These are phyloP conservation scores for Alternaria solani DNA, from an alignment of 2,329 filamentous ascomycete species.

Conservation along the genomic window DNA sequence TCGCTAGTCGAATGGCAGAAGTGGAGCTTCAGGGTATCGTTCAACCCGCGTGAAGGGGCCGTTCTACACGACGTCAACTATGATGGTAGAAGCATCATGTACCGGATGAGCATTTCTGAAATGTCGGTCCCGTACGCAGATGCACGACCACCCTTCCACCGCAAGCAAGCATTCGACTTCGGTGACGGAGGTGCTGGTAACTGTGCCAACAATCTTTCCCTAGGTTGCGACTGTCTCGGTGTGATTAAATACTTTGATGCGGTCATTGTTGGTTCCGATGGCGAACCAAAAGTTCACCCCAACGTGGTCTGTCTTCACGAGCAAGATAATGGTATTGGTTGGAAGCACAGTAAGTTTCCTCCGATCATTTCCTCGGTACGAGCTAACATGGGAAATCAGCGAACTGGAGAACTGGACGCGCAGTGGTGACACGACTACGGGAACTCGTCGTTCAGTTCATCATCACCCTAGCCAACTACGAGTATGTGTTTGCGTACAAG, in stretches of 20 bases:
- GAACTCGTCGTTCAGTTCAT: slow-evolving; percentile 73
- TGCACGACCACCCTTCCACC: slow-evolving; percentile 68
- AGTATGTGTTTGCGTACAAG: slow-evolving; percentile 72
- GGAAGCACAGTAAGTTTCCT: slow-evolving; percentile 17
- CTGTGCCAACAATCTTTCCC: slow-evolving; percentile 71
- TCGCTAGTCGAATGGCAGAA: slow-evolving; percentile 58
- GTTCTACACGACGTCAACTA: slow-evolving; percentile 77
- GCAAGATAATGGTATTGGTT: slow-evolving; percentile 70
- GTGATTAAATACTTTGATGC: slow-evolving; percentile 72
- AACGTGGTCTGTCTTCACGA: slow-evolving; percentile 76
- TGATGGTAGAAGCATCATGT: slow-evolving; percentile 70
- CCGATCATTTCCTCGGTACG: background rate
- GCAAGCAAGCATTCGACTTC: slow-evolving; percentile 77
- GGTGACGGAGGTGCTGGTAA: slow-evolving; percentile 73
- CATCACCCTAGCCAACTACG: slow-evolving; percentile 74
- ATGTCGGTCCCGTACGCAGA: slow-evolving; percentile 75
- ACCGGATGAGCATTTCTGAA: slow-evolving; percentile 72
- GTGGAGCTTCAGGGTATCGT: slow-evolving; percentile 53
- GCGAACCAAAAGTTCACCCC: slow-evolving; percentile 61
- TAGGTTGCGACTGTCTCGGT: slow-evolving; percentile 75
- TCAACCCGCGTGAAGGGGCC: slow-evolving; percentile 63
- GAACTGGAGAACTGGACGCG: slow-evolving; percentile 70
- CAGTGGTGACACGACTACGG: slow-evolving; percentile 67
- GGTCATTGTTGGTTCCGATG: slow-evolving; percentile 62
- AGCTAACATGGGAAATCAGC: background rate